These are phyloP conservation scores for Xylaria scruposa DNA, from an alignment of 495 filamentous ascomycete species.

Conservation along the genomic window DNA sequence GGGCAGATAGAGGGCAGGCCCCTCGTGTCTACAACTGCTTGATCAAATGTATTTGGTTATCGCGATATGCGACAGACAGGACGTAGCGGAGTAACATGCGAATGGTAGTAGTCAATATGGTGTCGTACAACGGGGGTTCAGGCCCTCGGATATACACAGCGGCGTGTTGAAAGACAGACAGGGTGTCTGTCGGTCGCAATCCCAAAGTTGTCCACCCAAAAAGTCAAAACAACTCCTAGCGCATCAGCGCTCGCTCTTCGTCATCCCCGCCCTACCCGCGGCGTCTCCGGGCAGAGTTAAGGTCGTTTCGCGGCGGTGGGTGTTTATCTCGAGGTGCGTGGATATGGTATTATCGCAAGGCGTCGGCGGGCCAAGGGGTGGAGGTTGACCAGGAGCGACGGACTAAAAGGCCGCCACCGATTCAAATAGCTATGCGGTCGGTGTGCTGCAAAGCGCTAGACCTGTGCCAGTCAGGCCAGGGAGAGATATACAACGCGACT, in stretches of 20 bases:
- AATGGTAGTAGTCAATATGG: conserved; percentile 8
- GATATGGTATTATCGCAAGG: background rate
- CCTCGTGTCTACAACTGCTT: conserved; percentile 30
- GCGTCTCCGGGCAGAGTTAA: background rate
- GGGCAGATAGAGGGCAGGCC: conserved; percentile 32
- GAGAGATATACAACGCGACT: conserved; percentile 20
- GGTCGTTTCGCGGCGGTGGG: background rate
- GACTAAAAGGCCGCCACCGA: conserved; percentile 25
- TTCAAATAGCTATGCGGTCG: conserved; percentile 20
- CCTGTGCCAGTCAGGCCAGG: conserved; percentile 20
- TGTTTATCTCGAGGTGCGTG: conserved; percentile 4
- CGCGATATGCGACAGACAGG: conserved; percentile 37
- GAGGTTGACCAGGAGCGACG: conserved; percentile 32
- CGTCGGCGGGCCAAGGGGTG: conserved; percentile 17
- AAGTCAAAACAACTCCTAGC: conserved; percentile 22
- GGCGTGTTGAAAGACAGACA: background rate
- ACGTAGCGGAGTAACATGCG: conserved; percentile 26
- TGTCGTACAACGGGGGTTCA: background rate
- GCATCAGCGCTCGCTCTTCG: conserved; percentile 28
- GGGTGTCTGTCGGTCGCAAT: conserved; percentile 18
- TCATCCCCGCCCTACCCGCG: conserved; percentile 22
- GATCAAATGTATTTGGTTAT: conserved; percentile 23
- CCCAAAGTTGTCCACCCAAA: conserved; percentile 20
- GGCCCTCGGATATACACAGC: conserved; percentile 1
- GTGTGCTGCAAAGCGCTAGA: conserved; percentile 21